These are phyloP conservation scores for Rutidosis leptorrhynchoides DNA, from an alignment of 129 eudicot genomes.

Conservation along the genomic window DNA sequence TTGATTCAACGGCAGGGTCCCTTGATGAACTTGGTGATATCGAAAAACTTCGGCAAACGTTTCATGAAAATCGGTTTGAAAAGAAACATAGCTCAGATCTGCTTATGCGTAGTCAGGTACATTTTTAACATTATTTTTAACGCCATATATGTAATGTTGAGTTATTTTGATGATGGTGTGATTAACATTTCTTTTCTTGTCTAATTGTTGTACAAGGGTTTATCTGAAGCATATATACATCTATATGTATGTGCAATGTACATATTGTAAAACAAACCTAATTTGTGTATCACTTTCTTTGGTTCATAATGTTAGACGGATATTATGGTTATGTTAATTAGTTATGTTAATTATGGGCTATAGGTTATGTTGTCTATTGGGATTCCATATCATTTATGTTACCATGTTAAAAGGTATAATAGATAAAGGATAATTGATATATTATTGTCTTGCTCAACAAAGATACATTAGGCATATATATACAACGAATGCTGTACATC, in stretches of 20 bases:
- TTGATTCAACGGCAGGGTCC: constrained; percentile 62
- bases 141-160: constrained; percentile 3
- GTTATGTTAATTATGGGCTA: too few relatives aligned
- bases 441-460: too few relatives aligned
- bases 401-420: too few relatives aligned
- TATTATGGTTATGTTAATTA: too few relatives aligned
- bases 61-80: constrained; percentile 51
- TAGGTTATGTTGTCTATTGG: too few relatives aligned
- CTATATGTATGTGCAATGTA: not conserved
- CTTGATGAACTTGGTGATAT: constrained; percentile 62
- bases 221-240: not conserved
- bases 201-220: constrained; percentile 12
- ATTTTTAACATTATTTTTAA: not conserved
- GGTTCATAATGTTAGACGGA: too few relatives aligned
- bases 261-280: not conserved
- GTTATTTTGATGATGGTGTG: not conserved
- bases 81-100: constrained; percentile 85
- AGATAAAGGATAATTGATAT: too few relatives aligned
- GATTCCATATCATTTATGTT: too few relatives aligned
- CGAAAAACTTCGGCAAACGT: constrained; percentile 55
- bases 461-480: too few relatives aligned
- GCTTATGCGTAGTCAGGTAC: constrained; percentile 86
- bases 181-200: not conserved
- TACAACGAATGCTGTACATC: too few relatives aligned
- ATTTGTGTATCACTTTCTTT: not conserved